Percentiles rank a stretch among this genome's conserved stretches.
These are phyloP conservation scores for Colletotrichum ledebouriae DNA, from an alignment of 2,329 filamentous ascomycete species.

Conservation along the genomic window DNA sequence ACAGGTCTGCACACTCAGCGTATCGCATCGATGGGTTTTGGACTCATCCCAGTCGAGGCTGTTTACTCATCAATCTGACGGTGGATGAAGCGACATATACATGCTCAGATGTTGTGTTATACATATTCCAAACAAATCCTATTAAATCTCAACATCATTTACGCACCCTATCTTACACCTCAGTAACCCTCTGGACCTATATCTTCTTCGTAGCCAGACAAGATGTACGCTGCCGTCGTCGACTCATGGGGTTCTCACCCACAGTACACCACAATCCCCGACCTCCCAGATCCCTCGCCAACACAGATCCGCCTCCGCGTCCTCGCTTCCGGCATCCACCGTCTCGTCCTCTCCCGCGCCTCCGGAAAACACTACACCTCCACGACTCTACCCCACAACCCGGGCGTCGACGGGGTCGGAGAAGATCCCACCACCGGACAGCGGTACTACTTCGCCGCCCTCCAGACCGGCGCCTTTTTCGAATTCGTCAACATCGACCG, in stretches of 20 bases:
- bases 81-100: not conserved
- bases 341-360: slow-evolving; percentile 66
- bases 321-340: slow-evolving; percentile 65
- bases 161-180: not conserved
- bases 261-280: slow-evolving; percentile 48
- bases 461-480: slow-evolving; percentile 57
- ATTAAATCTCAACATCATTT: not conserved
- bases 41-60: not conserved
- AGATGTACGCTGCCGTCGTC: slow-evolving; percentile 56
- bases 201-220: slow-evolving; percentile 8
- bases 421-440: slow-evolving; percentile 58
- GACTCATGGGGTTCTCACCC: slow-evolving; percentile 52
- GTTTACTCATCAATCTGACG: slow-evolving; percentile 25
- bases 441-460: slow-evolving; percentile 62
- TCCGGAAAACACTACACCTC: slow-evolving; percentile 67
- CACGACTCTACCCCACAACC: slow-evolving; percentile 62
- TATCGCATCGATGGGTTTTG: not conserved
- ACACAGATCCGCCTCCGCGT: slow-evolving; percentile 61
- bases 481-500: slow-evolving; percentile 63
- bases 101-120: not conserved
- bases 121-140: not conserved
- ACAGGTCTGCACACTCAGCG: slow-evolving; percentile 10
- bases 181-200: too few species aligned
- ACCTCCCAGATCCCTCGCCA: slow-evolving; percentile 51
- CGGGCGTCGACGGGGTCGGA: slow-evolving; percentile 68